phyloP scores from a whole-genome alignment of 768 basidiomycete species.

The Pleurotus djamor region DNA sequence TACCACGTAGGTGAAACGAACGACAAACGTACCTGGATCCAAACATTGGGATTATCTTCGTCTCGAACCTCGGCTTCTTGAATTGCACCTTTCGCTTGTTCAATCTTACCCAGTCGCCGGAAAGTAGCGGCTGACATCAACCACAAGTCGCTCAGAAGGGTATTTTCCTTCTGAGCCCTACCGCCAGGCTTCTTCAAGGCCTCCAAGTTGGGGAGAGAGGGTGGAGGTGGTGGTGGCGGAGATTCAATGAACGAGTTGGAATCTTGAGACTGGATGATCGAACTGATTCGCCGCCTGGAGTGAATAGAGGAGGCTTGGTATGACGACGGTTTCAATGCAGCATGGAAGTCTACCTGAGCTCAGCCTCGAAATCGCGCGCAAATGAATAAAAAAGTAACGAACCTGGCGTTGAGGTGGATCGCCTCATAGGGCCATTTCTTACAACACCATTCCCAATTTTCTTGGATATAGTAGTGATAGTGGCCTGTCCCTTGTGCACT shows the following conservation, averaged over 20 bases:
- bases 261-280: slow-evolving; percentile 37
- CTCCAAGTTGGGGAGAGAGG: slow-evolving; percentile 37
- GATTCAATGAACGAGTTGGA: slow-evolving; percentile 31
- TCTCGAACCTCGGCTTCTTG: slow-evolving; percentile 93
- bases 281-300: slow-evolving; percentile 62
- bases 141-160: slow-evolving; percentile 86
- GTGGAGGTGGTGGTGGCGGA: slow-evolving; percentile 37
- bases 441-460: slow-evolving; percentile 74
- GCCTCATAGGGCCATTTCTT: slow-evolving; percentile 48
- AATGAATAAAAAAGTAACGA: background rate
- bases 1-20: background rate
- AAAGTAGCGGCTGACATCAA: slow-evolving; percentile 94
- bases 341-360: slow-evolving; percentile 58
- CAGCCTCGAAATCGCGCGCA: background rate
- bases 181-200: slow-evolving; percentile 35
- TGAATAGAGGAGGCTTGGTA: slow-evolving; percentile 85
- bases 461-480: slow-evolving; percentile 74
- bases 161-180: slow-evolving; percentile 54
- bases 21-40: slow-evolving; percentile 77
- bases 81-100: slow-evolving; percentile 87
- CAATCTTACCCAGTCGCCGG: slow-evolving; percentile 83
- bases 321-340: slow-evolving; percentile 53
- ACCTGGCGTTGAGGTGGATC: slow-evolving; percentile 74
- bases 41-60: slow-evolving; percentile 84
- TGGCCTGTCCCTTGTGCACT: slow-evolving; percentile 70